phyloP scores from a whole-genome alignment of 371 early-diverging fungal genomes.

The Actinomortierella ambigua region DNA sequence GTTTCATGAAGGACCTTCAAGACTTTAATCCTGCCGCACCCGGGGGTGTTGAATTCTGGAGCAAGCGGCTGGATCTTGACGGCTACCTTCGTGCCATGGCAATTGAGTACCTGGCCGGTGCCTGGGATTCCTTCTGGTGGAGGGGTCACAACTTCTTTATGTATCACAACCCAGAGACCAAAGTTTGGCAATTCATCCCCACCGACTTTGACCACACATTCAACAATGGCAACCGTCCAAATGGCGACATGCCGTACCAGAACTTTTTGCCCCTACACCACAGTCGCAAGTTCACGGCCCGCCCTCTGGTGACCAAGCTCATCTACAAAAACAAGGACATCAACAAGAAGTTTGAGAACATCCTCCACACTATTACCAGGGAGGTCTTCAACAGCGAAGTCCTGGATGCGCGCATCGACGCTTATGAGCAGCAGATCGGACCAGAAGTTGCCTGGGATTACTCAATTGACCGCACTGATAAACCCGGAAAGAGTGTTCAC shows the following conservation, averaged over 20 bases:
- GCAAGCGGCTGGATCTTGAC: slow-evolving; percentile 8
- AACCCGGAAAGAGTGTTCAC: slow-evolving; percentile 5
- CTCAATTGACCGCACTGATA: slow-evolving; percentile 12
- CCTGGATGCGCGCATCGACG: slow-evolving; percentile 10
- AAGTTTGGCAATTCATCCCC: slow-evolving; percentile 16
- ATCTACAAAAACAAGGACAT: slow-evolving; percentile 11
- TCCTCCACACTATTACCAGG: slow-evolving; percentile 11
- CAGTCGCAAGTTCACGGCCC: too few species aligned
- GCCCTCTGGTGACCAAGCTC: slow-evolving; percentile 13
- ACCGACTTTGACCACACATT: slow-evolving; percentile 14
- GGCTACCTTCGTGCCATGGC: slow-evolving; percentile 16
- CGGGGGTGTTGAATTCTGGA: slow-evolving; percentile 8
- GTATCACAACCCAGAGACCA: slow-evolving; percentile 9
- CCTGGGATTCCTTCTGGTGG: slow-evolving; percentile 11
- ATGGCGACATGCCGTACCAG: too few species aligned
- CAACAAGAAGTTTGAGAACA: slow-evolving; percentile 6
- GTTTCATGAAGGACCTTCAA: slow-evolving; percentile 16
- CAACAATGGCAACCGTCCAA: slow-evolving; percentile 11
- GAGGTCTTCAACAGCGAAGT: slow-evolving; percentile 8
- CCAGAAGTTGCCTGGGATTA: slow-evolving; percentile 16
- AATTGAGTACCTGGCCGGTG: slow-evolving; percentile 11
- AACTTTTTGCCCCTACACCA: too few species aligned
- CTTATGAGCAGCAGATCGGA: slow-evolving; percentile 14
- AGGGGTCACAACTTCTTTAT: slow-evolving; percentile 9
- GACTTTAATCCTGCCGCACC: slow-evolving; percentile 1